Conservation (phyloP, 176 grass and related monocot species). For the Puya raimondii region DNA sequence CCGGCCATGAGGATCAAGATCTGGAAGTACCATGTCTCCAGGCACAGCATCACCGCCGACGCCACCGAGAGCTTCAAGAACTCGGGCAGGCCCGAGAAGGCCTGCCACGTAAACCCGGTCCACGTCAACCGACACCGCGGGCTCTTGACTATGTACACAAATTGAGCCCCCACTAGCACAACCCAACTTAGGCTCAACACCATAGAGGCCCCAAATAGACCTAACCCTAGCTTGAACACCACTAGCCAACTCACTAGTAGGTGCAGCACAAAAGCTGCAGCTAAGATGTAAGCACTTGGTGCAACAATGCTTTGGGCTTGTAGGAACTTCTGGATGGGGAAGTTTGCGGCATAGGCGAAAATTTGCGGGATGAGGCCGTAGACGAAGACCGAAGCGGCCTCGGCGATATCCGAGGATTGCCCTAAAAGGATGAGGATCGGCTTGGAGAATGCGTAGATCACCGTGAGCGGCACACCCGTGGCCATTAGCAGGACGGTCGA, state of each 20-base stretch:
- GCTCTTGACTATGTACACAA: slow-evolving; percentile 64
- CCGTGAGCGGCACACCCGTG: slow-evolving; percentile 62
- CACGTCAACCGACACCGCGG: slow-evolving; percentile 49
- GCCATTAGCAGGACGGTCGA: slow-evolving; percentile 65
- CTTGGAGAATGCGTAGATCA: slow-evolving; percentile 56
- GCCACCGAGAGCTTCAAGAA: slow-evolving; percentile 62
- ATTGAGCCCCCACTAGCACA: slow-evolving; percentile 55
- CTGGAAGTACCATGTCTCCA: slow-evolving; percentile 95
- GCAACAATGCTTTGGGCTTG: slow-evolving; percentile 90
- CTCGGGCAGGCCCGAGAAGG: slow-evolving; percentile 49
- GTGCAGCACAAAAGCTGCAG: slow-evolving; percentile 41
- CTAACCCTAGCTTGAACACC: slow-evolving; percentile 41
- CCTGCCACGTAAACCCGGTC: slow-evolving; percentile 74
- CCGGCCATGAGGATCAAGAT: slow-evolving; percentile 79
- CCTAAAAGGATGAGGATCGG: slow-evolving; percentile 57
- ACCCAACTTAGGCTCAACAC: slow-evolving; percentile 74
- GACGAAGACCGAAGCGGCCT: slow-evolving; percentile 54
- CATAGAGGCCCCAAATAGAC: slow-evolving; percentile 64
- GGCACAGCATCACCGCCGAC: slow-evolving; percentile 84
- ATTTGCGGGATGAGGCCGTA: slow-evolving; percentile 90
- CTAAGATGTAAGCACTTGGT: slow-evolving; percentile 78
- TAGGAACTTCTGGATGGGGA: slow-evolving; percentile 88
- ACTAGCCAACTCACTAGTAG: slow-evolving; percentile 58
- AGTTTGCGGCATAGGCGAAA: slow-evolving; percentile 78
- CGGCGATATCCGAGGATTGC: slow-evolving; percentile 66